phyloP scores from a whole-genome alignment of 306 rosid species.

The Cotoneaster glaucophyllus region DNA sequence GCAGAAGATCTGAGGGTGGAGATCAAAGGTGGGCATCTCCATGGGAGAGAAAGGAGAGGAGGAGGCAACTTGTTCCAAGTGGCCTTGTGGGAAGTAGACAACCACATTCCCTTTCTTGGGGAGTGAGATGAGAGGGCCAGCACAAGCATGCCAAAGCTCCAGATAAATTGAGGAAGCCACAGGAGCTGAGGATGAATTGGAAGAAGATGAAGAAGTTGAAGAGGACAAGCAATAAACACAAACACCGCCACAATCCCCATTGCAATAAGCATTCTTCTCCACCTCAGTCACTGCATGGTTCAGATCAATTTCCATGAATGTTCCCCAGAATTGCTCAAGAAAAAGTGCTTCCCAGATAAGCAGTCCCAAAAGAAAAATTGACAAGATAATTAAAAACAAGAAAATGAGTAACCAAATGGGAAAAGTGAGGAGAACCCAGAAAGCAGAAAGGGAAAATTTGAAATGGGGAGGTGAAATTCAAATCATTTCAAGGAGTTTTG shows the following conservation, averaged over 20 bases:
- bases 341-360: slow-evolving; percentile 15
- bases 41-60: slow-evolving; percentile 61
- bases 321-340: slow-evolving; percentile 22
- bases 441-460: slow-evolving; percentile 32
- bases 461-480: slow-evolving; percentile 73
- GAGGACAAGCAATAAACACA: slow-evolving; percentile 60
- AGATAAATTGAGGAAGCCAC: slow-evolving; percentile 63
- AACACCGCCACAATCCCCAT: slow-evolving; percentile 59
- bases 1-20: slow-evolving; percentile 85
- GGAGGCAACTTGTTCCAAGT: slow-evolving; percentile 68
- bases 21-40: slow-evolving; percentile 67
- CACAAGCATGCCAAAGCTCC: slow-evolving; percentile 98
- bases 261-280: slow-evolving; percentile 57
- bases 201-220: slow-evolving; percentile 63
- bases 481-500: slow-evolving; percentile 49
- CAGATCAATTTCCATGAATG: slow-evolving; percentile 98
- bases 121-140: slow-evolving; percentile 88
- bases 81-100: slow-evolving; percentile 91
- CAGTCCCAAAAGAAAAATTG: slow-evolving; percentile 14
- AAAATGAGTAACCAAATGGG: slow-evolving; percentile 34
- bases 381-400: background rate
- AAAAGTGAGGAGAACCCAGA: slow-evolving; percentile 32
- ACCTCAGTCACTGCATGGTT: slow-evolving; percentile 72
- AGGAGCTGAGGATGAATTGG: slow-evolving; percentile 50
- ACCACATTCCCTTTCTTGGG: slow-evolving; percentile 92